Conservation (phyloP, 306 rosid species). For the Castanea sativa region DNA sequence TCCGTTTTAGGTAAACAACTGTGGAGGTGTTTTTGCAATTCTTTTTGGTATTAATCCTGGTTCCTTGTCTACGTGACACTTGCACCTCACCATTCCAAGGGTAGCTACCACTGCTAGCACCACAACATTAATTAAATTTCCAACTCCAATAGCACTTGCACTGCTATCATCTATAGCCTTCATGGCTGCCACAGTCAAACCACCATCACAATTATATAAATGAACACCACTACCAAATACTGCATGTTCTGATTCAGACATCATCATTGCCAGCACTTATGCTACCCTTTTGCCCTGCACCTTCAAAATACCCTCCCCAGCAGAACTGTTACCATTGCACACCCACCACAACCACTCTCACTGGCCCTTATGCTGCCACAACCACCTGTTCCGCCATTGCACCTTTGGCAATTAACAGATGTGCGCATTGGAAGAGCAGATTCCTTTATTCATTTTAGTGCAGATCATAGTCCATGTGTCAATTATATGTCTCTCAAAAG, state of each 20-base stretch:
- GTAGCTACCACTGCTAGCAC: neutral
- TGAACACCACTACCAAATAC: neutral
- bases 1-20: neutral
- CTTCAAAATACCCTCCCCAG: neutral
- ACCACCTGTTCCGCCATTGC: neutral
- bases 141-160: neutral
- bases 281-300: neutral
- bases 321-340: neutral
- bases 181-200: neutral
- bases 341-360: neutral
- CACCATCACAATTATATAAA: neutral
- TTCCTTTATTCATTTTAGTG: neutral
- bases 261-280: neutral
- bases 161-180: neutral
- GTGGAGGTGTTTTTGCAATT: neutral
- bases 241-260: neutral
- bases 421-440: too few relatives aligned
- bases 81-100: neutral
- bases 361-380: too few relatives aligned
- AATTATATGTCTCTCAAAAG: too few relatives aligned
- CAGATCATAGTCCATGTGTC: too few relatives aligned
- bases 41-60: too few relatives aligned
- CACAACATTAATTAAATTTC: neutral
- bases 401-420: neutral
- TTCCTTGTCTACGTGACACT: neutral